A percentile compares a stretch with the other conserved stretches of the same genome.
Conservation (phyloP, 2,329 filamentous ascomycete genomes). For the Verticillium dahliae region DNA sequence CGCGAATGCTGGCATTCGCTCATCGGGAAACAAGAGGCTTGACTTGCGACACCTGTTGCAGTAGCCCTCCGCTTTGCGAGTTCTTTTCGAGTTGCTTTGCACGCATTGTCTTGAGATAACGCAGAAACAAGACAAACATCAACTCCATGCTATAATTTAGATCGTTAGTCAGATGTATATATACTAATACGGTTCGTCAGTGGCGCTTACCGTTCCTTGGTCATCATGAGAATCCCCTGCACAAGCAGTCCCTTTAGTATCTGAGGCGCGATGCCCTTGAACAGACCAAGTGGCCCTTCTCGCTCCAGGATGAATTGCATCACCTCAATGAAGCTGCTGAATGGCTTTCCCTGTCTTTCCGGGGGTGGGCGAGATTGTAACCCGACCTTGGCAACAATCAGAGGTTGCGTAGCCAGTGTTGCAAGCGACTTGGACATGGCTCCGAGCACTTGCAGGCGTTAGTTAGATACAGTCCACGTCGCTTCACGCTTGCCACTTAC, state of each 20-base stretch:
- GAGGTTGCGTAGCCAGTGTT: constrained; percentile 84
- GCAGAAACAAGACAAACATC: constrained; percentile 77
- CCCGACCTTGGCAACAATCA: constrained; percentile 97
- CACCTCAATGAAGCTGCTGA: constrained; percentile 88
- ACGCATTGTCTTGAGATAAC: constrained; percentile 68
- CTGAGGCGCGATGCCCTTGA: constrained; percentile 95
- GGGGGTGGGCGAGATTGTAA: constrained; percentile 89
- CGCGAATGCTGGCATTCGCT: not conserved
- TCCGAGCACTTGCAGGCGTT: constrained; percentile 61
- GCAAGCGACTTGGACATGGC: constrained; percentile 89
- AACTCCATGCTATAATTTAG: constrained; percentile 67
- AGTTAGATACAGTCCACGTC: not conserved
- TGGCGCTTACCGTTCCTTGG: constrained; percentile 73
- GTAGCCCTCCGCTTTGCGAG: constrained; percentile 52
- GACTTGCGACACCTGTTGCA: constrained; percentile 1
- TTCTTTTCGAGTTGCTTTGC: constrained; percentile 63
- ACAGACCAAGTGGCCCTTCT: constrained; percentile 76
- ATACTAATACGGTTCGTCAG: not conserved
- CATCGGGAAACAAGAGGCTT: constrained; percentile 1
- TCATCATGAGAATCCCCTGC: constrained; percentile 98
- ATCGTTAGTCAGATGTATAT: not conserved
- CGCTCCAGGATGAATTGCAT: constrained; percentile 90
- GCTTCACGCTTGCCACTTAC: constrained; percentile 44
- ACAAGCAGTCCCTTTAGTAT: constrained; percentile 89
- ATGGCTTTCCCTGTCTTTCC: constrained; percentile 77